A percentile compares a stretch with the other conserved stretches of the same genome.
Evolutionary conservation across 306 rosid species (phyloP).

Genomic region (Quercus ilex): DNA sequence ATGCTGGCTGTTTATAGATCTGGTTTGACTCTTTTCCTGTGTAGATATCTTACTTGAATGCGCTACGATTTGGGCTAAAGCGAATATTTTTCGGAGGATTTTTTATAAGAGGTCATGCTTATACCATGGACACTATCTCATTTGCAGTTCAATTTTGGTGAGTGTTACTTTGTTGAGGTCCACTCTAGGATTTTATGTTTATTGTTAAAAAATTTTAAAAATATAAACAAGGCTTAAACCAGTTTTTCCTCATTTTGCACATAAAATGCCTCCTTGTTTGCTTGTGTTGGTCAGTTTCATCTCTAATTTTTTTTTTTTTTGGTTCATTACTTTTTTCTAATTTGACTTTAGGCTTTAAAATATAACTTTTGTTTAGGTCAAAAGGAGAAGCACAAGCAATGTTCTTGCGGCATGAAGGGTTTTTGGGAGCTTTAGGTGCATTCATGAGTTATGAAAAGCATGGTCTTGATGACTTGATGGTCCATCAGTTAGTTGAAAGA

Average conservation of each 20-base stretch:
- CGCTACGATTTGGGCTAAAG: constrained; percentile 78
- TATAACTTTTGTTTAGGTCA: constrained; percentile 58
- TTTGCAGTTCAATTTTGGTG: constrained; percentile 96
- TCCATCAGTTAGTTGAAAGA: constrained; percentile 95
- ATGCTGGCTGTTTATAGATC: constrained; percentile 4
- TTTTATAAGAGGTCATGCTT: constrained; percentile 98
- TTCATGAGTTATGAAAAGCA: constrained; percentile 98
- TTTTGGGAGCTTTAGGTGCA: constrained; percentile 93
- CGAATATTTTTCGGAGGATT: constrained; percentile 97
- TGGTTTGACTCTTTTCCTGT: constrained; percentile 14
- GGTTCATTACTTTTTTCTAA: background rate
- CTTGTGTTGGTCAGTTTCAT: constrained; percentile 2
- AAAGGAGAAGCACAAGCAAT: constrained; percentile 95
- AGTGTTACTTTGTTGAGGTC: constrained; percentile 6
- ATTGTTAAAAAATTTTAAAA: background rate
- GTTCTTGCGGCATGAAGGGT: constrained; percentile 98
- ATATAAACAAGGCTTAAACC: background rate
- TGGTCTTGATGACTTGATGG: constrained; percentile 97
- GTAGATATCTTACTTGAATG: constrained; percentile 91
- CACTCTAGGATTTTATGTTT: background rate
- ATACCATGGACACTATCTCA: constrained; percentile 98
- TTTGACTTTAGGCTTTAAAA: constrained; percentile 10
- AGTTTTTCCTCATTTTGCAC: background rate
- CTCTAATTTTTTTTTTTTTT: background rate
- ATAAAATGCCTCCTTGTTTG: background rate